phyloP scores from a whole-genome alignment of 2,329 filamentous ascomycete genomes.

The Talaromyces islandicus region DNA sequence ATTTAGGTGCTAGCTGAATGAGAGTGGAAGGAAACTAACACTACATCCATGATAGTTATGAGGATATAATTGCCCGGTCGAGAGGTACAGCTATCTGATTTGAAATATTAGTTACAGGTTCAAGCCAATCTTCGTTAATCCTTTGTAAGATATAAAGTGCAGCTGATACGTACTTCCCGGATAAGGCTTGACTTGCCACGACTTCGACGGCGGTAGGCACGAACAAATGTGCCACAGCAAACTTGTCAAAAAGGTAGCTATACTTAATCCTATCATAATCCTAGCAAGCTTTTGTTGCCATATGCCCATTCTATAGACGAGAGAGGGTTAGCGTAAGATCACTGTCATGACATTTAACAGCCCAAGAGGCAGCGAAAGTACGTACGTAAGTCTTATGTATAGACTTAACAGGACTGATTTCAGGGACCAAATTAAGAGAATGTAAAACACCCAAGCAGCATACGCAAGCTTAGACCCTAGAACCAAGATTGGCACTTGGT shows the following conservation, averaged over 20 bases:
- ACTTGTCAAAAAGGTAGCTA: slow-evolving; percentile 11
- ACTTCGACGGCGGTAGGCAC: slow-evolving; percentile 11
- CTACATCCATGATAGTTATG: neutral
- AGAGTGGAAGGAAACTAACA: neutral
- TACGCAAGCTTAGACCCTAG: slow-evolving; percentile 13
- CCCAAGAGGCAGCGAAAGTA: neutral
- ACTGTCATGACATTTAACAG: neutral
- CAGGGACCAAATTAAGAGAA: slow-evolving; percentile 15
- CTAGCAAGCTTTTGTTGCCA: slow-evolving; percentile 14
- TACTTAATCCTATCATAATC: neutral
- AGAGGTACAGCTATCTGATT: neutral
- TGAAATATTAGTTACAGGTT: neutral
- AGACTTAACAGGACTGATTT: slow-evolving; percentile 15
- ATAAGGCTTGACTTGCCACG: slow-evolving; percentile 16
- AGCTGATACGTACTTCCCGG: neutral
- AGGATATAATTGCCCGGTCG: neutral
- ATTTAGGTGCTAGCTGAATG: neutral
- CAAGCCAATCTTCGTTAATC: neutral
- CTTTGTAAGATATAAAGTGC: neutral
- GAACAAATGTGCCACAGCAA: slow-evolving; percentile 13
- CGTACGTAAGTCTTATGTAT: slow-evolving; percentile 15
- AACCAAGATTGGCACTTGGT: neutral
- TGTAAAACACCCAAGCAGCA: slow-evolving; percentile 16
- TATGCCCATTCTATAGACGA: slow-evolving; percentile 12
- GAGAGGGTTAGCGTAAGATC: neutral